phyloP scores from a whole-genome alignment of 257 asterid genomes.

The Jacaranda copaia region DNA sequence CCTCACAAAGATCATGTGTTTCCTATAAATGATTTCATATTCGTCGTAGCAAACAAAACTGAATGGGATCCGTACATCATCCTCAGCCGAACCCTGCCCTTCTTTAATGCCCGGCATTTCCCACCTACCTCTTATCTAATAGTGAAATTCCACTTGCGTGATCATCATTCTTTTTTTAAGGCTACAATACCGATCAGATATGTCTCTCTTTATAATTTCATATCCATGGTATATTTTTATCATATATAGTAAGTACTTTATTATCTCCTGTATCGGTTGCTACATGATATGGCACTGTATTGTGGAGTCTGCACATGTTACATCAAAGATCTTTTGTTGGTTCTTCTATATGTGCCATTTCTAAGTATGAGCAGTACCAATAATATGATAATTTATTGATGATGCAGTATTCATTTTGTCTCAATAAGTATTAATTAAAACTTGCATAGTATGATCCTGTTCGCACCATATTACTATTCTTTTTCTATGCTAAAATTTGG shows the following conservation, averaged over 20 bases:
- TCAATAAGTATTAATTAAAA: neutral
- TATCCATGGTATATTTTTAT: neutral
- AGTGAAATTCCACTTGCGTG: constrained; percentile 12
- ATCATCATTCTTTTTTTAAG: constrained; percentile 16
- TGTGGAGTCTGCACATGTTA: constrained; percentile 34
- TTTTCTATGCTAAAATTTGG: constrained; percentile 27
- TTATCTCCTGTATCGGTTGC: neutral
- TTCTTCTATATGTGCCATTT: neutral
- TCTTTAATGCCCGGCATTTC: constrained; percentile 37
- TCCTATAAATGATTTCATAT: constrained; percentile 38
- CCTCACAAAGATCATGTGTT: constrained; percentile 43
- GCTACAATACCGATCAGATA: neutral
- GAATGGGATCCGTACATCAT: constrained; percentile 42
- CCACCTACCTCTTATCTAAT: constrained; percentile 34
- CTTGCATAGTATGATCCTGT: constrained; percentile 2
- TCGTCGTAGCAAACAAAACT: neutral
- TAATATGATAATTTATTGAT: constrained; percentile 11
- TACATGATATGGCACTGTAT: constrained; percentile 25
- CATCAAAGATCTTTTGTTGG: constrained; percentile 17
- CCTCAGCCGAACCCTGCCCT: neutral
- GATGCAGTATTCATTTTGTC: constrained; percentile 26
- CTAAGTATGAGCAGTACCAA: neutral
- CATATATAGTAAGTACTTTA: neutral
- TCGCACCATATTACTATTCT: neutral
- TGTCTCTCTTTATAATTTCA: constrained; percentile 20